These are phyloP conservation scores for Combretum micranthum DNA, from an alignment of 345 rosid genomes.

Conservation along the genomic window DNA sequence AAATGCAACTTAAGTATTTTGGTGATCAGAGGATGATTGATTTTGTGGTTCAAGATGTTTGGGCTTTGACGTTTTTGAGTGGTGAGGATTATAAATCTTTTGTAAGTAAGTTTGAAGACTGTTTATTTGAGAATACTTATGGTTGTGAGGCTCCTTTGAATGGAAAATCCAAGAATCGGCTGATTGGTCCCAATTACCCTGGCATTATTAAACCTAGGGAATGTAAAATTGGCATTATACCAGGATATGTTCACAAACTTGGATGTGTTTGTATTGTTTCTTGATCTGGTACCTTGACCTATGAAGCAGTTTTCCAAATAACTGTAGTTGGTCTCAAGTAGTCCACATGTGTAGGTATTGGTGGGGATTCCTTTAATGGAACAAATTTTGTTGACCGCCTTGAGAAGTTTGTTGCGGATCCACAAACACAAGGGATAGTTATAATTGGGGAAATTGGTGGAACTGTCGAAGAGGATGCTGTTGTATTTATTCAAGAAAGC, in stretches of 20 bases:
- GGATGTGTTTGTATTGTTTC: constrained; percentile 92
- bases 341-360: constrained; percentile 88
- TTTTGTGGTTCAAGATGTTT: too few species aligned
- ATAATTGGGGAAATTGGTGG: constrained; percentile 98
- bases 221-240: constrained; percentile 94
- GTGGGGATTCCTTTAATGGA: constrained; percentile 99
- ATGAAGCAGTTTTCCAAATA: constrained; percentile 99
- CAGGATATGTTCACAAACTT: constrained; percentile 95
- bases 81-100: too few species aligned
- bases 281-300: constrained; percentile 94
- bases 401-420: constrained; percentile 74
- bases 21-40: too few species aligned
- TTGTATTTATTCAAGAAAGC: constrained; percentile 75
- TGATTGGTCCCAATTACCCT: constrained; percentile 97
- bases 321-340: constrained; percentile 93
- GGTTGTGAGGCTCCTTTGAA: constrained; percentile 88
- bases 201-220: constrained; percentile 94
- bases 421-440: constrained; percentile 93
- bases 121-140: too few species aligned
- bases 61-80: too few species aligned
- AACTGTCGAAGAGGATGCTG: constrained; percentile 98
- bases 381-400: constrained; percentile 94
- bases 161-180: constrained; percentile 73
- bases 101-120: too few species aligned
- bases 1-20: too few species aligned